Evolutionary conservation across 164 flowering plant species (phyloP), one percentile per base, ranked within the genome.

Genomic region (Berberis vulgaris): DNA sequence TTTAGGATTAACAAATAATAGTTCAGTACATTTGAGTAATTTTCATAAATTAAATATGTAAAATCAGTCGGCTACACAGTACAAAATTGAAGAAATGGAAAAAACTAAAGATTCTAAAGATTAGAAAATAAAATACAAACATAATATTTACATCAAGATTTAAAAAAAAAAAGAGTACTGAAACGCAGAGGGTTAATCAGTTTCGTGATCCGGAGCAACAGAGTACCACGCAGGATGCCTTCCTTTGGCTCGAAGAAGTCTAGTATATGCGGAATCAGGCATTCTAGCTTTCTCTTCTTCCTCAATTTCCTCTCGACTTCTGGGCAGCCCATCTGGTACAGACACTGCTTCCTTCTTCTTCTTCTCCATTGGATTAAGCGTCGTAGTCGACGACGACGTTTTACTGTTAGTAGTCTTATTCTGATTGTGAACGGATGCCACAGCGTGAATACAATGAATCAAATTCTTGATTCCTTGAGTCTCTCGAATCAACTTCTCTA

Each of bases 321-420:
- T 90, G 0, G 97, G 98, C 74, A 93, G 61, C 42, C 96, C 96
- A 47, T 93, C 98, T 5, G 96, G 97, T 39, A 86, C 66, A 39
- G 61, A 73, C 0, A 43, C 77, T 6, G 49, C 75, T 45, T 41
- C 53, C 63, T 61, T 26, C 26, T 26, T 69, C 5, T 43, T n/a
- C 12, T 41, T 41, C 10, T 8, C 9, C 10, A 2, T 7, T 8
- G 2, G 6, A 67, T 71, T 39, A 44, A 41, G 9, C 64, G 65
- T 26, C 71, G 26, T 26, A 26, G 64, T 7, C 4, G 45, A 5
- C 38, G 41, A 57, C 39, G 26, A 26, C 26, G 61, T 71, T 1
- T 6, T 45, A 6, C 54, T 58, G 5, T 67, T 6, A 4, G 10
- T 26, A 3, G 10, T 72, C 41, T 70, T 71, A 11, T 74, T 81